Conservation (phyloP, 441 rosid genomes). For the Metrosideros polymorpha region DNA sequence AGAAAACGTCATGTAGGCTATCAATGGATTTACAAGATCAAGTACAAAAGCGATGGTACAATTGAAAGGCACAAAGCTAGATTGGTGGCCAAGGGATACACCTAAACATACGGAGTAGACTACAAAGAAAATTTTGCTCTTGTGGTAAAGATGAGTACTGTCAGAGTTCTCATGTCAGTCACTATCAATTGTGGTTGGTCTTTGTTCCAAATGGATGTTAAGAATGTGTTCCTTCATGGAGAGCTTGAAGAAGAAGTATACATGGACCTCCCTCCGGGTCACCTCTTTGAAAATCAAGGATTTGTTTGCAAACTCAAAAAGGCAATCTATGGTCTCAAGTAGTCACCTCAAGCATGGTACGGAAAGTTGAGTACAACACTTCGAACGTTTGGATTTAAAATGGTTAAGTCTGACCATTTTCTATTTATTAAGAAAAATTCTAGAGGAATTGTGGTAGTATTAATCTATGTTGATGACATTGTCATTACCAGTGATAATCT, state of each 20-base stretch:
- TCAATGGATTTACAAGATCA: not conserved
- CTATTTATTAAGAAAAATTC: not conserved
- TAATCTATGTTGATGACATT: not conserved
- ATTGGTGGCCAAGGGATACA: not conserved
- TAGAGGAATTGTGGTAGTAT: not conserved
- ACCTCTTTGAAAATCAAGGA: not conserved
- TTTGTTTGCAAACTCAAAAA: not conserved
- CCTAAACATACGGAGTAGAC: not conserved
- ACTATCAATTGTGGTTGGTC: not conserved
- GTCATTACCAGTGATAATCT: not conserved
- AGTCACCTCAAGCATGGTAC: not conserved
- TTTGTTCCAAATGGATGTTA: not conserved
- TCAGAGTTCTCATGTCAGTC: not conserved
- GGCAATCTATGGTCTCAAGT: not conserved
- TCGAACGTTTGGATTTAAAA: not conserved
- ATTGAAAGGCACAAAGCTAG: not conserved
- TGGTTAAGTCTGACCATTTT: not conserved
- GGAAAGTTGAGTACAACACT: not conserved
- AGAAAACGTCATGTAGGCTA: not conserved
- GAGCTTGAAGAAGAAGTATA: not conserved
- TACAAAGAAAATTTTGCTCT: not conserved
- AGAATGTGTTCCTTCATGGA: not conserved
- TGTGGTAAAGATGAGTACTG: not conserved
- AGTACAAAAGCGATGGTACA: not conserved
- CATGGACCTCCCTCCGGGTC: not conserved